These are phyloP conservation scores for Clarkia xantiana DNA, from an alignment of 345 rosid genomes.

Conservation along the genomic window DNA sequence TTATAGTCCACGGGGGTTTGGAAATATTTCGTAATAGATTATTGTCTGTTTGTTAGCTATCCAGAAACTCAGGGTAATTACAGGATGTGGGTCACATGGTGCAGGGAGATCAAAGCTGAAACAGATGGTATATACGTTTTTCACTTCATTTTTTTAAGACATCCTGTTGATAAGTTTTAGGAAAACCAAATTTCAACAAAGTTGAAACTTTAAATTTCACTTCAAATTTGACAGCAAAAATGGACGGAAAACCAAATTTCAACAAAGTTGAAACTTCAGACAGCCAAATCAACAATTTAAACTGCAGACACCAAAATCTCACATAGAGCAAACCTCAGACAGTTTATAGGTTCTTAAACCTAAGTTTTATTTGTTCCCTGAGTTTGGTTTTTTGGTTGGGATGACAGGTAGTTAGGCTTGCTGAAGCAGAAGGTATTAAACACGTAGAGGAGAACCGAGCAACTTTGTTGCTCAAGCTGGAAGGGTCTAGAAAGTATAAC, in stretches of 20 bases:
- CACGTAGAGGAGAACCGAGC: constrained; percentile 77
- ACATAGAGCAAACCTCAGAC: too few species aligned
- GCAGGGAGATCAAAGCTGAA: constrained; percentile 74
- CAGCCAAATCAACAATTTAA: too few species aligned
- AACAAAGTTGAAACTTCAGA: too few species aligned
- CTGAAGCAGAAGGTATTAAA: constrained; percentile 44
- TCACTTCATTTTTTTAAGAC: constrained; percentile 1
- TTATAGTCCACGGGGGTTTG: too few species aligned
- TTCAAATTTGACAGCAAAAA: too few species aligned
- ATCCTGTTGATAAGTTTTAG: background rate
- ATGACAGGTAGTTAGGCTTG: constrained; percentile 18
- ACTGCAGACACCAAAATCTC: too few species aligned
- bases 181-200: too few species aligned
- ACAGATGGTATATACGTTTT: constrained; percentile 47
- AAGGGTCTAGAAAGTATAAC: constrained; percentile 43
- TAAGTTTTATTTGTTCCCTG: too few species aligned
- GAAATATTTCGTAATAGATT: background rate
- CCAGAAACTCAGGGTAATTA: constrained; percentile 74
- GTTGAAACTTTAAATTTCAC: too few species aligned
- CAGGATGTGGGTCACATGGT: constrained; percentile 82
- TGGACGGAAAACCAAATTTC: too few species aligned
- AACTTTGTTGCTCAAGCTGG: constrained; percentile 49
- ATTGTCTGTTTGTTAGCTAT: constrained; percentile 26
- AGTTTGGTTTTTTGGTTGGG: background rate
- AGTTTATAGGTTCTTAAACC: too few species aligned